These are phyloP conservation scores for Myrmaecium sp. DNA, from an alignment of 2,329 filamentous ascomycete genomes.

Conservation along the genomic window DNA sequence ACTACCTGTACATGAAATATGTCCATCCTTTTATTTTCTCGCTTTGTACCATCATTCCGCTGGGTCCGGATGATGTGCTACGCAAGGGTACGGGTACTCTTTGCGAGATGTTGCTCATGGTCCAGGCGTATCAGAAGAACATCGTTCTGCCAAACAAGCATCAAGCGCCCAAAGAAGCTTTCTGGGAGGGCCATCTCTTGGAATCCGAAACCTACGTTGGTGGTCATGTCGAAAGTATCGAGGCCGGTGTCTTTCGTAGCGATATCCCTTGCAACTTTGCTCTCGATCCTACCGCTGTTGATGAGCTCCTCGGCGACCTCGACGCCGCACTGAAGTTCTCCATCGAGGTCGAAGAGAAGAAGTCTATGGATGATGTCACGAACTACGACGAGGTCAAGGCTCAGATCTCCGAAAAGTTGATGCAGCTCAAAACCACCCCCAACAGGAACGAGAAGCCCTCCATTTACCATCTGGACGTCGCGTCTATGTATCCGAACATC, in stretches of 20 bases:
- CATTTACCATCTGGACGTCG: constrained; percentile 96
- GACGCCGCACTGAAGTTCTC: constrained; percentile 83
- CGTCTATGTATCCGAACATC: constrained; percentile 99
- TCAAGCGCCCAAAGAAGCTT: constrained; percentile 73
- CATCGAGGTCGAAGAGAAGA: constrained; percentile 35
- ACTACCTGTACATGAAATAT: constrained; percentile 99
- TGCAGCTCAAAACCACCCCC: constrained; percentile 61
- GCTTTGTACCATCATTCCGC: constrained; percentile 84
- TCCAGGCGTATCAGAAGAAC: constrained; percentile 81
- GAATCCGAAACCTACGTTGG: constrained; percentile 97
- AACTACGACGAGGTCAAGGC: constrained; percentile 50
- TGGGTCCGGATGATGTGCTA: constrained; percentile 81
- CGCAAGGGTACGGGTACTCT: constrained; percentile 94
- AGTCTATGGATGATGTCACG: constrained; percentile 31
- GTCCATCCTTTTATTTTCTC: constrained; percentile 99
- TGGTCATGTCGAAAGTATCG: constrained; percentile 97
- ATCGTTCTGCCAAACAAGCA: constrained; percentile 97
- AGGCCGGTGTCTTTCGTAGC: constrained; percentile 88
- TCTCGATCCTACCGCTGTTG: constrained; percentile 74
- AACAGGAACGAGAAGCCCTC: constrained; percentile 72
- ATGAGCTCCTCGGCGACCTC: constrained; percentile 72
- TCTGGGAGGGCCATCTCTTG: constrained; percentile 90
- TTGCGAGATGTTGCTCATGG: constrained; percentile 99
- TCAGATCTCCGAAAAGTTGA: constrained; percentile 58
- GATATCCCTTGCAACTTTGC: constrained; percentile 92